Evolutionary conservation across 163 green algal species (phyloP).

Genomic region (Chlamydomonas reinhardtii): DNA sequence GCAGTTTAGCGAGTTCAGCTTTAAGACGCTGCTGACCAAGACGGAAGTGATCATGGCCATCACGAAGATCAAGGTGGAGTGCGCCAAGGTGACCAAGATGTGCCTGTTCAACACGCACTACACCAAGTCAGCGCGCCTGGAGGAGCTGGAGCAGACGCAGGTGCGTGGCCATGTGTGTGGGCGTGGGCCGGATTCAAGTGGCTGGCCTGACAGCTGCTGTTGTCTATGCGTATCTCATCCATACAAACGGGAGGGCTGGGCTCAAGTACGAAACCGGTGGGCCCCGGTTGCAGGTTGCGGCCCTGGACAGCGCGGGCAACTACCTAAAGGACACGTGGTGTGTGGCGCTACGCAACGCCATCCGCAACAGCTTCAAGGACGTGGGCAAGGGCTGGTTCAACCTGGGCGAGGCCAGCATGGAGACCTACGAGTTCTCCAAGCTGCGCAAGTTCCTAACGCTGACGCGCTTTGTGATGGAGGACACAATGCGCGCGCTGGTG

Average conservation of each 20-base stretch:
- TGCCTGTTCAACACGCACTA: conserved; percentile 76
- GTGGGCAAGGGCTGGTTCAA: conserved; percentile 92
- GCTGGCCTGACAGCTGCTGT: too few relatives aligned
- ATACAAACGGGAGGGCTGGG: too few relatives aligned
- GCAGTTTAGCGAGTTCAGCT: conserved; percentile 84
- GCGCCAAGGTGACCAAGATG: conserved; percentile 76
- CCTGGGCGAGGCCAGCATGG: conserved; percentile 80
- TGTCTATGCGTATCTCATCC: too few relatives aligned
- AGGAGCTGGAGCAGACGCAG: conserved; percentile 88
- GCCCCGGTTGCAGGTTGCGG: conserved; percentile 15
- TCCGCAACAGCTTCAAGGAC: conserved; percentile 79
- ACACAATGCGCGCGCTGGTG: conserved; percentile 82
- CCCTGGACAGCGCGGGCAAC: conserved; percentile 63
- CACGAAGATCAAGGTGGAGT: conserved; percentile 71
- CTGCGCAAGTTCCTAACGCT: conserved; percentile 77
- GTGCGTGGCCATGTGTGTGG: conserved; percentile 45
- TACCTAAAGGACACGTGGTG: conserved; percentile 83
- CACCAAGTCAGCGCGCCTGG: conserved; percentile 79
- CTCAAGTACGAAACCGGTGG: too few relatives aligned
- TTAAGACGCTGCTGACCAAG: conserved; percentile 86
- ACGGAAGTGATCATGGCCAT: conserved; percentile 77
- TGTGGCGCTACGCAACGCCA: conserved; percentile 68
- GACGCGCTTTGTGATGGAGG: conserved; percentile 83
- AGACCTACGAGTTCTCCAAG: conserved; percentile 82
- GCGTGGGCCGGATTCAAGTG: too few relatives aligned